These are phyloP conservation scores for Dothistroma pini DNA, from an alignment of 2,329 filamentous ascomycete genomes.

Conservation along the genomic window DNA sequence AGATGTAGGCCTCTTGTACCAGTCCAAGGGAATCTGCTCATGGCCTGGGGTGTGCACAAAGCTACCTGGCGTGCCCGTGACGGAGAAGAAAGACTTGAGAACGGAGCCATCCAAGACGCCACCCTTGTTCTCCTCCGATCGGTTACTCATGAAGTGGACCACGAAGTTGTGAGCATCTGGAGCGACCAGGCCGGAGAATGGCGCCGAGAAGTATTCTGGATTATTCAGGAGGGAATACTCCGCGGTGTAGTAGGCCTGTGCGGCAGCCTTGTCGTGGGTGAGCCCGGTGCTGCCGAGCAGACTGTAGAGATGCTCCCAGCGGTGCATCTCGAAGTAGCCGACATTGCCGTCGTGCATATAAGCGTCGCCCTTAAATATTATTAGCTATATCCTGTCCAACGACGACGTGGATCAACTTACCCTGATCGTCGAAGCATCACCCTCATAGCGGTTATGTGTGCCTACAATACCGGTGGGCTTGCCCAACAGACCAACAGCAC, in stretches of 20 bases:
- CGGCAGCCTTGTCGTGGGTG: slow-evolving; percentile 14
- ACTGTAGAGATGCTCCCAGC: slow-evolving; percentile 14
- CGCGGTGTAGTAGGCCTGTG: slow-evolving; percentile 12
- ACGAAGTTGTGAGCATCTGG: slow-evolving; percentile 28
- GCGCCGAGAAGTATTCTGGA: slow-evolving; percentile 14
- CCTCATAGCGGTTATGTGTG: slow-evolving; percentile 12
- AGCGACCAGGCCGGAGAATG: slow-evolving; percentile 19
- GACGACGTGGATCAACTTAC: not conserved
- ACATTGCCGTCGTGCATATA: slow-evolving; percentile 13
- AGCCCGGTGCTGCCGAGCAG: not conserved
- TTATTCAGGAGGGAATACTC: slow-evolving; percentile 15
- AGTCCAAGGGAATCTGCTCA: slow-evolving; percentile 24
- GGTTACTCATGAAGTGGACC: slow-evolving; percentile 28
- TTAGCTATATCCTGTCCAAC: not conserved
- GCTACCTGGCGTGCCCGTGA: slow-evolving; percentile 18
- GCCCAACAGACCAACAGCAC: slow-evolving; percentile 8
- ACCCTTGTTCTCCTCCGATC: slow-evolving; percentile 19
- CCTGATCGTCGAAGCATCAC: slow-evolving; percentile 13
- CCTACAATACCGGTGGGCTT: slow-evolving; percentile 13
- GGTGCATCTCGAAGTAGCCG: slow-evolving; percentile 13
- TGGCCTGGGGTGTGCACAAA: slow-evolving; percentile 19
- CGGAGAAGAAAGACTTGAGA: slow-evolving; percentile 26
- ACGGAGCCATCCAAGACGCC: slow-evolving; percentile 21
- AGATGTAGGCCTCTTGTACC: slow-evolving; percentile 30
- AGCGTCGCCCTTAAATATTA: slow-evolving; percentile 8